Conservation (phyloP, 2,329 filamentous ascomycete species). For the Colletotrichum magnum region DNA sequence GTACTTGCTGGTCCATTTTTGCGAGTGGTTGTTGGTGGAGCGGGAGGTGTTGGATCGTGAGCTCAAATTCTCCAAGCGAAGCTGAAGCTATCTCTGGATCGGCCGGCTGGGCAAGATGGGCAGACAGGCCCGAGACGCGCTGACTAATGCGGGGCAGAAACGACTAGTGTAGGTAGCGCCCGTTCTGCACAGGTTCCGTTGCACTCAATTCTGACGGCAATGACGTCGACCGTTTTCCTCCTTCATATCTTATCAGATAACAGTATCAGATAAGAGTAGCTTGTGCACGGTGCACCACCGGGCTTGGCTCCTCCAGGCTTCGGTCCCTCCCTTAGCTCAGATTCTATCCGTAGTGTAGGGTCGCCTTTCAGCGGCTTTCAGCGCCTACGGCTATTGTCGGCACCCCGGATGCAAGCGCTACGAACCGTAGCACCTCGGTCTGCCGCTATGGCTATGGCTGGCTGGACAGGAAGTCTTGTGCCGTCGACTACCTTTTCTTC, state of each 20-base stretch:
- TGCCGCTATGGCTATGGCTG: background rate
- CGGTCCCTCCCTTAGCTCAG: no score
- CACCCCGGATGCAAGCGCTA: constrained; percentile 11
- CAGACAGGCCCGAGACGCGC: constrained; percentile 4
- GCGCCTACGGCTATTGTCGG: constrained; percentile 38
- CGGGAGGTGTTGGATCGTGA: constrained; percentile 21
- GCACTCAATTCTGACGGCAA: background rate
- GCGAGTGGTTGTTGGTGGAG: constrained; percentile 28
- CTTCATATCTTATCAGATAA: background rate
- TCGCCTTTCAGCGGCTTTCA: constrained; percentile 37
- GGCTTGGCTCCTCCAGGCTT: background rate
- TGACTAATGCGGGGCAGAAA: constrained; percentile 39
- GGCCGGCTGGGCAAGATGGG: constrained; percentile 24
- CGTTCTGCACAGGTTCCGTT: background rate
- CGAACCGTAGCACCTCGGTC: constrained; percentile 36
- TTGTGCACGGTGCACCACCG: constrained; percentile 2
- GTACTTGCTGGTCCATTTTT: constrained; percentile 75
- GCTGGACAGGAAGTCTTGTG: background rate
- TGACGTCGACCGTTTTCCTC: constrained; percentile 25
- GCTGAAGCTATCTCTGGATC: constrained; percentile 18
- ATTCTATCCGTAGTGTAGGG: constrained; percentile 9
- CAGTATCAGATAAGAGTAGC: no score
- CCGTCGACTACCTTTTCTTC: background rate
- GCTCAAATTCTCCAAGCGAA: constrained; percentile 8
- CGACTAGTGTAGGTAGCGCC: no score